Evolutionary conservation across 1,284 basidiomycete genomes (phyloP), one percentile per base, ranked within the genome.

Genomic region (Cerioporus squamosus): DNA sequence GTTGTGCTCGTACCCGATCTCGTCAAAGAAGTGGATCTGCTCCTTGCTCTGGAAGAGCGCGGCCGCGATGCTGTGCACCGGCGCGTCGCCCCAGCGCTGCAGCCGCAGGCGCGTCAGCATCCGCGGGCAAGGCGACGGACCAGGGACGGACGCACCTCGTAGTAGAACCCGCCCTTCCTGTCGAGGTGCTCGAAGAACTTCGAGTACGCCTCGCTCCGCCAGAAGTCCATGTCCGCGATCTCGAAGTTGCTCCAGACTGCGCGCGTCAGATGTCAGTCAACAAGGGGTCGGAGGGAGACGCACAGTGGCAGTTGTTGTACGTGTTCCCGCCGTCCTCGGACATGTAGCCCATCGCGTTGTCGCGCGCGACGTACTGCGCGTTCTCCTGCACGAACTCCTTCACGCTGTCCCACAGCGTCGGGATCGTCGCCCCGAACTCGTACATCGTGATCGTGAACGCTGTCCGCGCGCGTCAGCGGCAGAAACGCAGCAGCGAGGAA

Each of bases 231-330:
- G 72, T 82, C 79, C 40, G 85, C 91, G 59, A 94, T 91, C 72
- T 94, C 91, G 67, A 91, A 90, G 73, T 91, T 90, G 63, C 81
- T 85, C 87, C 87, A 90, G 77, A 89, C 86, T 85, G 53, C 18
- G 24, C 17, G 23, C 10, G n/a, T 40, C 12, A 12, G 33, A 10
- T 12, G 33, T 36, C 33, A 36, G 10, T 10, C 33, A 4, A 36
- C 9, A 36, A 10, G 6, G 14, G 14, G 12, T 36, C 9, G 17
- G 47, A 9, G 17, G 39, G 23, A 46, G n/a, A 68, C 78, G 55
- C 70, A 84, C 85, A 93, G 72, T 93, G 91, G 67, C 91, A 94
- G 51, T 84, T 77, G 72, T 93, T 94, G 74, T 88, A 90, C 5
- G 76, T 79, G 46, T 80, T 69, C 38, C 89, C 86, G 26, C 79